Evolutionary conservation across 306 rosid species (phyloP).

Genomic region (Astragalus glycyphyllos): DNA sequence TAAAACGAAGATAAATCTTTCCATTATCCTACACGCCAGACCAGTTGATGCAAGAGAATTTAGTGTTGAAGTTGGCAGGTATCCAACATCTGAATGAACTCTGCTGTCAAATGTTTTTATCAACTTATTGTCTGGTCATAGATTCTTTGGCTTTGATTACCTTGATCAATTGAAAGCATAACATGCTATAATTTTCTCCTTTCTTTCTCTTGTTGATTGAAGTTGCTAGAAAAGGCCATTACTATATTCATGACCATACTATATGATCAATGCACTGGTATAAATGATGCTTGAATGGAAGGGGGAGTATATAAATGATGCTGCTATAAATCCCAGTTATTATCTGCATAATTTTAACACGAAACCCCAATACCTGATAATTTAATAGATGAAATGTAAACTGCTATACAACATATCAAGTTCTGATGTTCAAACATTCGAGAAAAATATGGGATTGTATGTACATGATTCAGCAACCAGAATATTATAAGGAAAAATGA

Average conservation of each 20-base stretch:
- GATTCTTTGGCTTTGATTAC: neutral
- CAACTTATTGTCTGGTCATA: no score
- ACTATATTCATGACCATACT: neutral
- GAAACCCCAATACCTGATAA: neutral
- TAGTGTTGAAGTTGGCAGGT: neutral
- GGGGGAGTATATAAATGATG: neutral
- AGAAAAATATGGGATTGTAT: neutral
- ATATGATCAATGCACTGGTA: neutral
- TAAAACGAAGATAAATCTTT: no score
- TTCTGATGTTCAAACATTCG: constrained; percentile 1
- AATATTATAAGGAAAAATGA: constrained; percentile 23
- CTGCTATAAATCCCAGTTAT: constrained; percentile 1
- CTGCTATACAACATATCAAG: neutral
- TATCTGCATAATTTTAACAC: neutral
- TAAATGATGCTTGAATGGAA: neutral
- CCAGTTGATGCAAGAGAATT: neutral
- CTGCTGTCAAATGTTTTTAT: no score
- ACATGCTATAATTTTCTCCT: neutral
- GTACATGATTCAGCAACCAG: neutral
- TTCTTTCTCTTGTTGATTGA: neutral
- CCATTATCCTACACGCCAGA: neutral
- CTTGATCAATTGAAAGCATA: constrained; percentile 3
- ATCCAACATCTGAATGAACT: no score
- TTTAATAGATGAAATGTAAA: constrained; percentile 1
- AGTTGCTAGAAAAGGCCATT: neutral